A percentile compares a stretch with the other conserved stretches of the same genome.
Conservation (phyloP, 768 basidiomycete genomes). For the Zangia roseola region DNA sequence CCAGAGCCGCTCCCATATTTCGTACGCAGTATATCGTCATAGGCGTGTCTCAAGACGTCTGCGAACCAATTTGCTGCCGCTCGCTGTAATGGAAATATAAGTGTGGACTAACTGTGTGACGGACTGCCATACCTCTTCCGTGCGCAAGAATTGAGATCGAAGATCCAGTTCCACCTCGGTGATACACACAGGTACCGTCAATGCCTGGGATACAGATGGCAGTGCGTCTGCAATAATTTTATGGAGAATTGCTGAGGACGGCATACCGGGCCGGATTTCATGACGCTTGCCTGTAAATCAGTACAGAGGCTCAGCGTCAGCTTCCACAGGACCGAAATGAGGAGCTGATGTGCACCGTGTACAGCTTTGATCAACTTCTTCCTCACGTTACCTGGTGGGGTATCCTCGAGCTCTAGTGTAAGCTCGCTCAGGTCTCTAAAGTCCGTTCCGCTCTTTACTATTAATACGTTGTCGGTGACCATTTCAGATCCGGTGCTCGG, state of each 20-base stretch:
- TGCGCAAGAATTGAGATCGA: slow-evolving; percentile 71
- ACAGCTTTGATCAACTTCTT: slow-evolving; percentile 60
- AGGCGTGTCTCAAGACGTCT: slow-evolving; percentile 80
- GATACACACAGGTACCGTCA: slow-evolving; percentile 77
- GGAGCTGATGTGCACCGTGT: slow-evolving; percentile 57
- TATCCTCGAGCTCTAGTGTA: slow-evolving; percentile 55
- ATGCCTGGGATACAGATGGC: slow-evolving; percentile 62
- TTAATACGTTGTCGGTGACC: slow-evolving; percentile 70
- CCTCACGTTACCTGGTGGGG: slow-evolving; percentile 63
- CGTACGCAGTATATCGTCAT: slow-evolving; percentile 65
- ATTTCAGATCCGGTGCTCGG: slow-evolving; percentile 63
- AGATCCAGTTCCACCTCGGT: slow-evolving; percentile 67
- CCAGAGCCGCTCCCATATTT: slow-evolving; percentile 67
- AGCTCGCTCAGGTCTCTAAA: slow-evolving; percentile 86
- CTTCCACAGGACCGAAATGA: no score
- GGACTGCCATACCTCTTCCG: slow-evolving; percentile 66
- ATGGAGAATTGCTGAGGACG: slow-evolving; percentile 65
- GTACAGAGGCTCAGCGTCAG: no score
- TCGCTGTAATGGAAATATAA: slow-evolving; percentile 40
- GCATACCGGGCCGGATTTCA: slow-evolving; percentile 54
- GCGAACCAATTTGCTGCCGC: slow-evolving; percentile 81
- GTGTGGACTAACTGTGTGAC: no score
- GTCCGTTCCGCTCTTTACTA: slow-evolving; percentile 87
- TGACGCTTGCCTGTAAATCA: slow-evolving; percentile 80
- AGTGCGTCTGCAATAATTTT: no score